These are phyloP conservation scores for Puccinia triticina DNA, from an alignment of 1,284 basidiomycete species.

Conservation along the genomic window DNA sequence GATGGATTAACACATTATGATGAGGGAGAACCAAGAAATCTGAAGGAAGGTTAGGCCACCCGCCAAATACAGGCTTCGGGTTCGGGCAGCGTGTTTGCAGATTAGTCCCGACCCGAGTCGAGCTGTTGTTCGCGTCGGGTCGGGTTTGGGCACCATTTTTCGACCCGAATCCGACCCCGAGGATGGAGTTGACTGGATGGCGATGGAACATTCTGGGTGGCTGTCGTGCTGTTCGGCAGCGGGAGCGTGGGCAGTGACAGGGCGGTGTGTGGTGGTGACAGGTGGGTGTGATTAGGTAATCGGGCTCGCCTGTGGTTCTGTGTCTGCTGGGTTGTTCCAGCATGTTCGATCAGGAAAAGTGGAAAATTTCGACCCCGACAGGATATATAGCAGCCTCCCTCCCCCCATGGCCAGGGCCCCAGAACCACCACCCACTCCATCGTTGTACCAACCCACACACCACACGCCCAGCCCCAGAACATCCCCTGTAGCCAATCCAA, in stretches of 20 bases:
- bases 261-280: background rate
- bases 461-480: background rate
- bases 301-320: constrained; percentile 5
- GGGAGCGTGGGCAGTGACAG: background rate
- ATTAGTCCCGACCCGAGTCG: no score
- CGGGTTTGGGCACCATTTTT: no score
- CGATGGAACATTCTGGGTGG: background rate
- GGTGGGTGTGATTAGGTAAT: background rate
- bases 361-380: background rate
- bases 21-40: no score
- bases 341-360: background rate
- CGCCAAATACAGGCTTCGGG: no score
- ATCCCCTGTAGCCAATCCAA: background rate
- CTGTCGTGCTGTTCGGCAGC: background rate
- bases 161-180: no score
- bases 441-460: background rate
- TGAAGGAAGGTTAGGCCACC: no score
- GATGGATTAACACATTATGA: no score
- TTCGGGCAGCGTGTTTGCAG: no score
- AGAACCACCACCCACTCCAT: no score
- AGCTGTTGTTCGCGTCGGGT: no score
- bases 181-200: background rate
- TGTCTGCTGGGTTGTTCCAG: background rate
- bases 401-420: background rate
- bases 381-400: background rate